Conservation (phyloP, 2,329 filamentous ascomycete species). For the Talaromyces atroroseus region DNA sequence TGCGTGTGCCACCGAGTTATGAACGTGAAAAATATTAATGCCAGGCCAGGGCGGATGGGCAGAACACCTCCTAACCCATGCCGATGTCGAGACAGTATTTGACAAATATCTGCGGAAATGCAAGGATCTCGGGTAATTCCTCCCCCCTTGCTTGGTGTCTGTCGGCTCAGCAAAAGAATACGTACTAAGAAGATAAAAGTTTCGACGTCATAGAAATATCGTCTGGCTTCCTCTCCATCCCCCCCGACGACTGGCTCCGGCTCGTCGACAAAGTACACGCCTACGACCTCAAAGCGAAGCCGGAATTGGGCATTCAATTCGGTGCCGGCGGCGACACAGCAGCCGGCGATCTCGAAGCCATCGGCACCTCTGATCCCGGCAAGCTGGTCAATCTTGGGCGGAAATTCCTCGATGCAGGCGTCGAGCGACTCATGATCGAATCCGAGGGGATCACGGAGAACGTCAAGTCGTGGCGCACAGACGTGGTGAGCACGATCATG, state of each 20-base stretch:
- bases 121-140: slow-evolving; percentile 44
- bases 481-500: slow-evolving; percentile 51
- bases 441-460: slow-evolving; percentile 58
- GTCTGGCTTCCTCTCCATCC: slow-evolving; percentile 50
- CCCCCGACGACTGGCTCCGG: slow-evolving; percentile 50
- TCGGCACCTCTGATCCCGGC: slow-evolving; percentile 46
- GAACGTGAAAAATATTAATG: no score
- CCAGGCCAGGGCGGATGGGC: slow-evolving; percentile 47
- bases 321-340: slow-evolving; percentile 52
- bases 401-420: slow-evolving; percentile 47
- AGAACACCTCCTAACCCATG: slow-evolving; percentile 49
- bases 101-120: slow-evolving; percentile 49
- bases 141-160: neutral
- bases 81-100: slow-evolving; percentile 41
- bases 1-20: neutral
- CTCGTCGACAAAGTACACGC: slow-evolving; percentile 46
- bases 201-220: slow-evolving; percentile 54
- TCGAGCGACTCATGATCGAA: slow-evolving; percentile 55
- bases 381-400: slow-evolving; percentile 47
- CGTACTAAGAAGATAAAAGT: no score
- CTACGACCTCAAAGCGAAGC: slow-evolving; percentile 48
- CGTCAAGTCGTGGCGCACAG: slow-evolving; percentile 49
- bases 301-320: slow-evolving; percentile 54
- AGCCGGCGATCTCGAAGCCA: slow-evolving; percentile 41
- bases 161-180: no score